Base-by-base conservation (phyloP, 805 yeast species). In the Zygosaccharomyces rouxii region DNA sequence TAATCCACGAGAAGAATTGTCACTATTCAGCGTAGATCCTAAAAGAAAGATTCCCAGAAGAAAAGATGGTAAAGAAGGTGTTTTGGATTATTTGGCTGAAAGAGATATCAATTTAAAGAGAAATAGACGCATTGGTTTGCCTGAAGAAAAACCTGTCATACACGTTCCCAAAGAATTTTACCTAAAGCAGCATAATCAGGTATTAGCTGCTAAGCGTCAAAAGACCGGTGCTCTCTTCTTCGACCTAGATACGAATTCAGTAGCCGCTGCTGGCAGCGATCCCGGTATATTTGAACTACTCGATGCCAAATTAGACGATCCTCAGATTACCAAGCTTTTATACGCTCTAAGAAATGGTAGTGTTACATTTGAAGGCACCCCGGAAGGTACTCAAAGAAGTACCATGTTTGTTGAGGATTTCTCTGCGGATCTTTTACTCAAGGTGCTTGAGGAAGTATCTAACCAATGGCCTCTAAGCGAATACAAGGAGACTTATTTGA, bases 1-100 rank as follows among this genome's bases (percentile, higher is more conserved):
- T 3, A 77, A 78, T 30, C 63, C 58, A 0, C 72, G 73, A 33
- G 86, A 81, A 55, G 76, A 69, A 30, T 52, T 58, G 1, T 68
- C 78, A 1, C 62, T 82, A 30, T 82, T 79, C 57, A 69, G 65
- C 30, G 70, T 77, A 6, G 70, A 70, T 46, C 44, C 51, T 7
- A 63, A 56, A 0, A 58, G 56, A 11, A 69, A 63, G n/a, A 63
- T 62, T 10, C 74, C 76, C 1, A 76, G 71, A 44, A 60, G 86
- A 21, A 69, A 70, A 25, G 85, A 81, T 55, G 84, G 83, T 0
- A 74, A 73, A 43, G 56, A 63, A 16, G 72, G 74, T 16, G 62
- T 67, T 1, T 59, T 67, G 22, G 75, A 71, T 39, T 55, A 58
- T 38, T 45, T 72, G 19, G 59, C 66, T 23, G 68, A 68, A 39